phyloP scores from a whole-genome alignment of 371 early-diverging fungal species.

The Racocetra persica region DNA sequence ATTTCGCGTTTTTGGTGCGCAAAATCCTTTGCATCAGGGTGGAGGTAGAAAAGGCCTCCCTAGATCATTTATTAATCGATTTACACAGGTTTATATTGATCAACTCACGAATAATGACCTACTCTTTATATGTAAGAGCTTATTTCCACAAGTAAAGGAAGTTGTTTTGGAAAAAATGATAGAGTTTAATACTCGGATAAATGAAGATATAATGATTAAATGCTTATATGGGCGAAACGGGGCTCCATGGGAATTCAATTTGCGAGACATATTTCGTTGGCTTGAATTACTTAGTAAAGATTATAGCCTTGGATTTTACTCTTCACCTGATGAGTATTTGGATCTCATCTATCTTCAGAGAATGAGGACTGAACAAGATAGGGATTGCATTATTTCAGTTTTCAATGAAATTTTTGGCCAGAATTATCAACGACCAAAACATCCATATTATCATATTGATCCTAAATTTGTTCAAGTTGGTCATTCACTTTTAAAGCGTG shows the following conservation, averaged over 20 bases:
- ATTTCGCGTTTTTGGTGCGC: constrained; percentile 98
- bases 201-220: constrained; percentile 81
- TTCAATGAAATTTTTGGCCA: constrained; percentile 71
- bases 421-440: constrained; percentile 53
- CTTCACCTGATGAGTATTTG: constrained; percentile 76
- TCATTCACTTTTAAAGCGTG: constrained; percentile 67
- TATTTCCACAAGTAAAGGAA: constrained; percentile 69
- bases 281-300: constrained; percentile 76
- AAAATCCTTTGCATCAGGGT: constrained; percentile 97
- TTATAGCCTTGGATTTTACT: constrained; percentile 47
- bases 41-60: constrained; percentile 99
- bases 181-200: constrained; percentile 87
- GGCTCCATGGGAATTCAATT: constrained; percentile 98
- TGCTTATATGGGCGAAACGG: constrained; percentile 85
- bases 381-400: constrained; percentile 68
- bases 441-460: constrained; percentile 56
- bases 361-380: constrained; percentile 86
- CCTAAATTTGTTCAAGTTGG: constrained; percentile 68
- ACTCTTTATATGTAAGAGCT: constrained; percentile 72
- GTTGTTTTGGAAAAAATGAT: constrained; percentile 74
- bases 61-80: constrained; percentile 97
- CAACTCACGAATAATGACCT: constrained; percentile 82
- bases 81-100: constrained; percentile 95
- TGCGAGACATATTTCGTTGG: constrained; percentile 97
- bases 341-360: constrained; percentile 87